Evolutionary conservation across 73 alveolate species (phyloP), one percentile per base, ranked within the genome.

Genomic region (Effrenium voratum): DNA sequence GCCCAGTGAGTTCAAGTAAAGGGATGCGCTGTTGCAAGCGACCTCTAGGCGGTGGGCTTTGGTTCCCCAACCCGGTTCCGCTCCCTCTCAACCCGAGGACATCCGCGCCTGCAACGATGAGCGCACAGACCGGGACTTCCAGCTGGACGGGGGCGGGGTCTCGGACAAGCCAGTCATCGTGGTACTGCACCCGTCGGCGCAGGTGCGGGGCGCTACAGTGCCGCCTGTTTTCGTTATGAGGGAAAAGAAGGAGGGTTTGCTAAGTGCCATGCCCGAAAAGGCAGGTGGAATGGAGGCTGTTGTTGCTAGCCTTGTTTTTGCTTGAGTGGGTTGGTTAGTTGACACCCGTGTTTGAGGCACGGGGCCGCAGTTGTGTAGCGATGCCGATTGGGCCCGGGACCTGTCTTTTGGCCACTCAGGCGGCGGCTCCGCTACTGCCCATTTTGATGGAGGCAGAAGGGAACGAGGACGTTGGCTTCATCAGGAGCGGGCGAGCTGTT

Each of bases 81-180:
- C 19, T 19, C 8, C 19, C 19, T 52, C 19, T 12, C 8, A 52
- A 52, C 26, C 19, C 59, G 26, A 87, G 95, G 95, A 87, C 84
- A 15, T 57, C 34, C 82, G 95, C 16, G 95, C 95, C 49, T 38
- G 66, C 68, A 85, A 85, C 43, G 95, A 87, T 45, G 95, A 87
- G 68, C 46, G 83, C 6, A 47, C 68, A 10, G 68, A 87, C 32
- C 84, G 68, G 19, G 95, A 87, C 83, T 38, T 87, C 45, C 84
- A 63, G 40, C 26, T 85, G 38, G 94, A 85, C 13, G 94, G 94
- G 13, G 94, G 94, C 2, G 94, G 94, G 32, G 57, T 85, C 44
- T 85, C 94, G 2, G 94, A 85, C 30, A 57, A 85, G 40, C 94
- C 94, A 32, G 94, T 85, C 40, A 59, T 85, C 38, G 57, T 85